phyloP scores from a whole-genome alignment of 257 asterid species.

The Gentiana macrophylla region DNA sequence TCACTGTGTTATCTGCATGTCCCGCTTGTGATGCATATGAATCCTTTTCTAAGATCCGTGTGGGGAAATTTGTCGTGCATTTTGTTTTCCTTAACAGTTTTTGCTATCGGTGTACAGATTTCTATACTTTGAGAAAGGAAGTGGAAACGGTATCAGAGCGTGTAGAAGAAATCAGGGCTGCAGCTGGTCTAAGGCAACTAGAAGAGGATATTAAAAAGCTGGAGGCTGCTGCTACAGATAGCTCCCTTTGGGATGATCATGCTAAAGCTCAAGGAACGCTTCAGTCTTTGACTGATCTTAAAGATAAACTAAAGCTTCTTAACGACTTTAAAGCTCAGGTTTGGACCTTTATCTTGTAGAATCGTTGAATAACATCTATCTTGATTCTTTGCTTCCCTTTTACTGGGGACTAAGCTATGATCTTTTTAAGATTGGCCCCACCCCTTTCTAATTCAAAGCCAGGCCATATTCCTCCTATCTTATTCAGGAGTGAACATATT shows the following conservation, averaged over 20 bases:
- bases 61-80: background rate
- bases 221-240: constrained; percentile 78
- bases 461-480: too few relatives aligned
- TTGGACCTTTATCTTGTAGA: constrained; percentile 8
- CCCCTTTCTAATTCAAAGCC: too few relatives aligned
- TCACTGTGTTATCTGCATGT: background rate
- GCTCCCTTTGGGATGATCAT: constrained; percentile 92
- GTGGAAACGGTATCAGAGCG: constrained; percentile 57
- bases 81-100: constrained; percentile 2
- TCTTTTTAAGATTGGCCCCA: too few relatives aligned
- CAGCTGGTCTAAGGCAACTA: constrained; percentile 70
- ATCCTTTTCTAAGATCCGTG: too few relatives aligned
- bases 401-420: too few relatives aligned
- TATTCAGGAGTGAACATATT: too few relatives aligned
- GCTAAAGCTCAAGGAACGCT: constrained; percentile 88
- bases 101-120: constrained; percentile 45
- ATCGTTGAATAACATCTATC: background rate
- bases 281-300: constrained; percentile 78
- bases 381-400: too few relatives aligned
- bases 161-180: constrained; percentile 67
- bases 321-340: constrained; percentile 86
- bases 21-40: background rate
- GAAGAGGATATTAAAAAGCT: constrained; percentile 54
- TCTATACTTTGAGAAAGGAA: constrained; percentile 73
- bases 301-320: constrained; percentile 81